Conservation (phyloP, 2,329 filamentous ascomycete genomes). For the Lachnellula hyalina region DNA sequence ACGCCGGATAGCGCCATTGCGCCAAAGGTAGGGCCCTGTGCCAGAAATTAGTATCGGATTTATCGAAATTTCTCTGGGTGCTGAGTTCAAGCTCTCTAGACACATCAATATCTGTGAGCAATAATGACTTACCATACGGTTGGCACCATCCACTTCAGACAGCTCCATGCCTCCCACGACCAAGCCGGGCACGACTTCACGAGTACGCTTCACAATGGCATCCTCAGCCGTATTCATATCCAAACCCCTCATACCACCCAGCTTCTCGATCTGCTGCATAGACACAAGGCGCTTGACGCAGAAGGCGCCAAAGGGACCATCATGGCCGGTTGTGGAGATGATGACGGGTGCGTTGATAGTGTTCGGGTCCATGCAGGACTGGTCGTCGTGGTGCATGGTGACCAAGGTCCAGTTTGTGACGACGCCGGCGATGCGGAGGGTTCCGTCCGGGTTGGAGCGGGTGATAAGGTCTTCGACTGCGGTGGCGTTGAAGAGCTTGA, state of each 20-base stretch:
- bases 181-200: slow-evolving; percentile 80
- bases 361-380: slow-evolving; percentile 96
- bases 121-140: slow-evolving; percentile 62
- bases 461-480: slow-evolving; percentile 91
- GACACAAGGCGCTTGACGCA: slow-evolving; percentile 84
- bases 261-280: slow-evolving; percentile 76
- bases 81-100: no score
- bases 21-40: slow-evolving; percentile 66
- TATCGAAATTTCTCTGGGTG: not conserved
- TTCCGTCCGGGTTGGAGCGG: slow-evolving; percentile 49
- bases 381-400: slow-evolving; percentile 79
- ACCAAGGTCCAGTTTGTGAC: slow-evolving; percentile 97
- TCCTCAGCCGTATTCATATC: slow-evolving; percentile 92
- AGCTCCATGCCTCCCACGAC: slow-evolving; percentile 96
- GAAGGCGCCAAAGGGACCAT: slow-evolving; percentile 88
- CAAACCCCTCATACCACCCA: slow-evolving; percentile 87
- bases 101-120: no score
- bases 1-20: slow-evolving; percentile 85
- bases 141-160: slow-evolving; percentile 83
- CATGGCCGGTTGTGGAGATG: slow-evolving; percentile 86
- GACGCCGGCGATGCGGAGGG: slow-evolving; percentile 74
- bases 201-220: slow-evolving; percentile 86
- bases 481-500: slow-evolving; percentile 96
- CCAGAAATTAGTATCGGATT: not conserved
- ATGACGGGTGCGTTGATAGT: slow-evolving; percentile 89